A percentile compares a stretch with the other conserved stretches of the same genome.
phyloP scores from a whole-genome alignment of 2,329 filamentous ascomycete species.

The Colletotrichum sansevieriae region DNA sequence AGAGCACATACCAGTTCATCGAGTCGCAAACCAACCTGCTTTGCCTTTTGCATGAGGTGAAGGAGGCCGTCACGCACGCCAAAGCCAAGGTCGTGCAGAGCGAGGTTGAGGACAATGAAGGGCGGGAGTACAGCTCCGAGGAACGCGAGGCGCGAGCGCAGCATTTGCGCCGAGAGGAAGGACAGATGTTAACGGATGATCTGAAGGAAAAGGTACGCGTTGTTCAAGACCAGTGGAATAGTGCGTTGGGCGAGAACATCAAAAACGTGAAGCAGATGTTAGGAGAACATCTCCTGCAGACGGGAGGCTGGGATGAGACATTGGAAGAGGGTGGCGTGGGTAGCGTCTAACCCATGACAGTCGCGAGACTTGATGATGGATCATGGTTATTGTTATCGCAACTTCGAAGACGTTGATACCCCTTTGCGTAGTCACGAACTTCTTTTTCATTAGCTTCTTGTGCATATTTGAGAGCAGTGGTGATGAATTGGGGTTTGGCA shows the following conservation, averaged over 20 bases:
- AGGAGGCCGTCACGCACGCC: slow-evolving; percentile 80
- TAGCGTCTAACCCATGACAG: slow-evolving; percentile 51
- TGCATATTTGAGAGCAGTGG: slow-evolving; percentile 29
- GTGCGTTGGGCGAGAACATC: slow-evolving; percentile 85
- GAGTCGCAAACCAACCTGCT: slow-evolving; percentile 93
- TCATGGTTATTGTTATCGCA: slow-evolving; percentile 24
- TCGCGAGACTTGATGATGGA: slow-evolving; percentile 10
- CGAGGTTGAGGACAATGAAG: slow-evolving; percentile 63
- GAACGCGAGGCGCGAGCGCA: slow-evolving; percentile 59
- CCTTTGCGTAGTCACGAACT: slow-evolving; percentile 37
- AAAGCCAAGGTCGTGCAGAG: slow-evolving; percentile 76
- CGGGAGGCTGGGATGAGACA: slow-evolving; percentile 90
- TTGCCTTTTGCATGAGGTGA: slow-evolving; percentile 91
- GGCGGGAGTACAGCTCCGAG: slow-evolving; percentile 48
- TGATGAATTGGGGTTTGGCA: slow-evolving; percentile 3
- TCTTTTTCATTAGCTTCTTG: slow-evolving; percentile 31
- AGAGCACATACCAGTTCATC: slow-evolving; percentile 96
- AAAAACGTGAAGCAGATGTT: slow-evolving; percentile 80
- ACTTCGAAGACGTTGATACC: slow-evolving; percentile 43
- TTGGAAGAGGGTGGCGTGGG: slow-evolving; percentile 71
- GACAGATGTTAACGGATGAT: slow-evolving; percentile 80
- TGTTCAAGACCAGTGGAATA: slow-evolving; percentile 91
- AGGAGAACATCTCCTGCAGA: slow-evolving; percentile 77
- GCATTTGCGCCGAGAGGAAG: slow-evolving; percentile 75
- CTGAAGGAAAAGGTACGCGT: slow-evolving; percentile 93